Conservation (phyloP, 2,329 filamentous ascomycete genomes). For the Cladophialophora exuberans region DNA sequence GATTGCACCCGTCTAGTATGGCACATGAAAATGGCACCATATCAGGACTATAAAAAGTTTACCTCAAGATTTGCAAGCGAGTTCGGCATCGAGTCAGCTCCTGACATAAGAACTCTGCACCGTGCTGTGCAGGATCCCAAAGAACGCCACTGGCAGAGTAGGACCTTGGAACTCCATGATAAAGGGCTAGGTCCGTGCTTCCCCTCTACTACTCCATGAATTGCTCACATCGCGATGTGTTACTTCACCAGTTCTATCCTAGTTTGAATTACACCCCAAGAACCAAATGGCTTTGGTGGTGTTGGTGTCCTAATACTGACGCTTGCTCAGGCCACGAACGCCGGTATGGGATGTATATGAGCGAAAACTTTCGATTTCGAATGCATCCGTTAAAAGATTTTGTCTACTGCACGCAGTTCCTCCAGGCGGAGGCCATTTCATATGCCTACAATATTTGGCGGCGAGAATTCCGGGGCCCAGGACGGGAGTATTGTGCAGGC, state of each 20-base stretch:
- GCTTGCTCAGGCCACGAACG: conserved; percentile 82
- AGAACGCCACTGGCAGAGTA: background rate
- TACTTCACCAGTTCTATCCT: too few relatives aligned
- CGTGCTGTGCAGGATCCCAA: background rate
- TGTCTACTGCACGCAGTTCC: conserved; percentile 67
- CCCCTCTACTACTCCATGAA: too few relatives aligned
- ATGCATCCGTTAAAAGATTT: conserved; percentile 53
- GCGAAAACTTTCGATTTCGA: conserved; percentile 78
- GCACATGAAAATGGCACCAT: background rate
- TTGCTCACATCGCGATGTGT: too few relatives aligned
- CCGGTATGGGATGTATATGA: conserved; percentile 81
- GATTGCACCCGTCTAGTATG: background rate
- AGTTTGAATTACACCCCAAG: too few relatives aligned
- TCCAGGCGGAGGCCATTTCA: conserved; percentile 63
- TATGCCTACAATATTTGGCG: conserved; percentile 61
- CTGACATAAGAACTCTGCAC: background rate
- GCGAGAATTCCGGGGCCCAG: conserved; percentile 43
- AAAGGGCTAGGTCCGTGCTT: background rate
- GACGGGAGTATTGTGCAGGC: conserved; percentile 46
- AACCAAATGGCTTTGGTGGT: too few relatives aligned
- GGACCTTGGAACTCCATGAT: conserved; percentile 3
- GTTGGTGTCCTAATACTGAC: too few relatives aligned
- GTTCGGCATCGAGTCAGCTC: conserved; percentile 2
- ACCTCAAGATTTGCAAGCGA: conserved; percentile 1
- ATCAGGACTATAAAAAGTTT: conserved; percentile 2